Conservation (phyloP, 2,329 filamentous ascomycete species). For the Alternaria angustiovoidea region DNA sequence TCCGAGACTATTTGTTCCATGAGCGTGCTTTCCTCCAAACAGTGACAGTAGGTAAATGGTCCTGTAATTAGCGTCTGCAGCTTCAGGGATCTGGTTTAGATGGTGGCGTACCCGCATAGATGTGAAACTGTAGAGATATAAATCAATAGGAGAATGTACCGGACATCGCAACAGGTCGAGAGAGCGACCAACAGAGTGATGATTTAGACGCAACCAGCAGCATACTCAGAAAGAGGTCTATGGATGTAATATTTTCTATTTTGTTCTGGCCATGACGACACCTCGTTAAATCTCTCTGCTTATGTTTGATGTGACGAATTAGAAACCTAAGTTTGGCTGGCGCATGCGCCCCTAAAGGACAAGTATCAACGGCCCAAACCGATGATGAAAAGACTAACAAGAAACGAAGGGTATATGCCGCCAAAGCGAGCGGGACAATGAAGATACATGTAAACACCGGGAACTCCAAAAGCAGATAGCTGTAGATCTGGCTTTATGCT, state of each 20-base stretch:
- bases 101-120: too few species aligned
- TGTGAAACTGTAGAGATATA: too few species aligned
- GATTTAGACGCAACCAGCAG: background rate
- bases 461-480: background rate
- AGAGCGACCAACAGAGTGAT: too few species aligned
- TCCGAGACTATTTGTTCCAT: too few species aligned
- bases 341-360: background rate
- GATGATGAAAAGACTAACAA: background rate
- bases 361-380: background rate
- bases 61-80: too few species aligned
- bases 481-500: background rate
- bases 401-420: constrained; percentile 11
- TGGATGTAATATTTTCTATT: background rate
- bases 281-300: background rate
- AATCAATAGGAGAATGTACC: too few species aligned
- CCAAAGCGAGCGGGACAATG: background rate
- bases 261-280: background rate
- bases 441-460: background rate
- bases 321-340: background rate
- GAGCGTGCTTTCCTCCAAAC: too few species aligned
- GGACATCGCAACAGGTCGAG: too few species aligned
- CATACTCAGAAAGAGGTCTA: background rate
- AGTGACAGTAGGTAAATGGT: too few species aligned
- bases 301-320: background rate
- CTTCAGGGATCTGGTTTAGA: too few species aligned